Evolutionary conservation across 768 basidiomycete genomes (phyloP), one percentile per base, ranked within the genome.

Genomic region (Tricholoma bakamatsutake): DNA sequence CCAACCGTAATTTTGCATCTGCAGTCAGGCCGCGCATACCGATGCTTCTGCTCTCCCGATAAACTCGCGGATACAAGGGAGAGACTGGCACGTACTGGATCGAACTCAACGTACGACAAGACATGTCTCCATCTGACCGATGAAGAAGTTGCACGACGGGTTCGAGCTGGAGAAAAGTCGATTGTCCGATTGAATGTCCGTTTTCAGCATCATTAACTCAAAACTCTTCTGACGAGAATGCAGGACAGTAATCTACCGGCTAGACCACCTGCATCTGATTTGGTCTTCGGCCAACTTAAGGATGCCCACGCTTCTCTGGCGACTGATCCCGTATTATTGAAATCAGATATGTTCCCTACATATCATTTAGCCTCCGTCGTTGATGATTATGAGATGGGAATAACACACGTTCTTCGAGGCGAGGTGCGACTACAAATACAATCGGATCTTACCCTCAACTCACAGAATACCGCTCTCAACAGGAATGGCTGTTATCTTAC

Each of bases 401-500:
- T 99, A 21, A 92, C 93, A 0, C 97, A 98, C 70, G 95, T 98
- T 4, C 72, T 98, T 1, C 83, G 97, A 27, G 97, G 97, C 50
- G 95, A 98, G 80, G 94, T 87, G 76, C 60, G 43, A n/a, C 24
- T 10, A 5, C 17, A 13, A 39, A 9, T 5, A 15, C 46, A 12
- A 28, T 31, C 34, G 6, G 5, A n/a, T 12, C 43, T 31, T 24
- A 33, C 27, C 8, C 4, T 42, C 24, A 42, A 24, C 24, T 15
- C 47, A 24, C 18, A 11, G 30, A 49, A 51, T 61, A 6, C 28
- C n/a, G 18, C 12, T 6, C 30, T 15, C 9, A 24, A 12, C 62
- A 98, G 90, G 97, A 98, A 81, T 99, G 97, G 97, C 77, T 98
- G 10, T 86, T 93, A 2, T 98, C 95, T 1, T 80, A 95, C 17